Conservation (phyloP, 352 stramenopile species). For the Globisporangium cylindrosporum region DNA sequence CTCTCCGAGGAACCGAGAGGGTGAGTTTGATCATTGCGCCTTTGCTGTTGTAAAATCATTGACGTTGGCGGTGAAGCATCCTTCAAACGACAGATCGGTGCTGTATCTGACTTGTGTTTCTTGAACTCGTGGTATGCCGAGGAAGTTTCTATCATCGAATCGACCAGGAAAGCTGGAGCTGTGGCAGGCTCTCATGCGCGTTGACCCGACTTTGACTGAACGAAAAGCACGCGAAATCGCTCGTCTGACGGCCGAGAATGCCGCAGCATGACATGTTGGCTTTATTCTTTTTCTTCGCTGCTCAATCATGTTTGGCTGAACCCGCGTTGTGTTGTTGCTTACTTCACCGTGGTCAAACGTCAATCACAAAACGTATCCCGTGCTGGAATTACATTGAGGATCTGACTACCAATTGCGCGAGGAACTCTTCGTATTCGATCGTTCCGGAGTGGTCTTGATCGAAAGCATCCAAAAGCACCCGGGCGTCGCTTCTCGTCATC, state of each 20-base stretch:
- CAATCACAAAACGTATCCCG: not conserved
- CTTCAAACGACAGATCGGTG: not conserved
- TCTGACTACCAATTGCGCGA: conserved; percentile 37
- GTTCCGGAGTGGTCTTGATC: conserved; percentile 46
- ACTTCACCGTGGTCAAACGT: not conserved
- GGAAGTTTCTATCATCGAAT: conserved; percentile 48
- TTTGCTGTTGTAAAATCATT: not conserved
- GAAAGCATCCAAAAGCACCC: conserved; percentile 31
- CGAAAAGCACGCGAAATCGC: conserved; percentile 48
- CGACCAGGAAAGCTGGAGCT: conserved; percentile 45
- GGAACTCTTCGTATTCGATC: conserved; percentile 62
- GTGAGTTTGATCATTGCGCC: conserved; percentile 22
- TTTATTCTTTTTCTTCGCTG: not conserved
- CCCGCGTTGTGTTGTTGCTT: not conserved
- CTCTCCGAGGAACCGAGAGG: conserved; percentile 48
- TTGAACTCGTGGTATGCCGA: not conserved
- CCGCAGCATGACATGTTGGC: not conserved
- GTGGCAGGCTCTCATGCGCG: conserved; percentile 67
- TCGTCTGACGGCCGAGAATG: conserved; percentile 16
- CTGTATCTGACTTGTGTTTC: conserved; percentile 3
- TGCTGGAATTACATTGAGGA: conserved; percentile 1
- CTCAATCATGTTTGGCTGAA: not conserved
- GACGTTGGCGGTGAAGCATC: not conserved
- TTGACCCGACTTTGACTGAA: conserved; percentile 61
- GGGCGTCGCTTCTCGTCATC: conserved; percentile 30